These are phyloP conservation scores for Adansonia madagascariensis DNA, from an alignment of 441 rosid species.

Conservation along the genomic window DNA sequence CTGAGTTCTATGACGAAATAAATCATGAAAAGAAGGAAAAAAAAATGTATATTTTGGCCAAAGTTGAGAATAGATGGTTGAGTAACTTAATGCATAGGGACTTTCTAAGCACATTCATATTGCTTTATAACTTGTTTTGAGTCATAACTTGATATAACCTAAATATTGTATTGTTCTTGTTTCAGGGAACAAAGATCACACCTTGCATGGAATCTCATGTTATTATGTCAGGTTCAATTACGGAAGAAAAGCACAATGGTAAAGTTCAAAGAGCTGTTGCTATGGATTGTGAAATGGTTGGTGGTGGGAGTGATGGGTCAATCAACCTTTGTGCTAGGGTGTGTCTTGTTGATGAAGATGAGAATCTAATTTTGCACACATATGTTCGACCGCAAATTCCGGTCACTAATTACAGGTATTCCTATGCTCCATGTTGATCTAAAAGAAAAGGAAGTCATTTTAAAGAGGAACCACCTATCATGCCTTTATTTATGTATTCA, in stretches of 20 bases:
- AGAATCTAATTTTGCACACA: constrained; percentile 56
- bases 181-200: constrained; percentile 39
- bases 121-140: constrained; percentile 9
- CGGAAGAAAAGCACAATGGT: constrained; percentile 25
- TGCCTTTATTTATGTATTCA: constrained; percentile 30
- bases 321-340: constrained; percentile 63
- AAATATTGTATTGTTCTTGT: constrained; percentile 15
- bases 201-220: constrained; percentile 28
- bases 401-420: constrained; percentile 66
- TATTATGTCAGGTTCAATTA: constrained; percentile 26
- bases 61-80: constrained; percentile 12
- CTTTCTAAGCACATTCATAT: not conserved
- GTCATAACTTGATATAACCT: constrained; percentile 6
- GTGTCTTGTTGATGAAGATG: constrained; percentile 74
- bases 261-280: constrained; percentile 53
- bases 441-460: not conserved
- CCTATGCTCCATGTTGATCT: not conserved
- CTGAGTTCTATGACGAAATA: not conserved
- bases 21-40: not conserved
- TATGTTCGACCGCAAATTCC: constrained; percentile 60
- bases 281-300: constrained; percentile 81
- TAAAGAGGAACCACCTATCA: constrained; percentile 5
- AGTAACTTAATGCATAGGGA: not conserved
- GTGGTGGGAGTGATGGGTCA: constrained; percentile 66
- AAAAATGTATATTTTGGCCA: not conserved